Percentiles rank a stretch among this genome's conserved stretches.
These are phyloP conservation scores for Penicillium sp. DNA, from an alignment of 2,329 filamentous ascomycete genomes.

Conservation along the genomic window DNA sequence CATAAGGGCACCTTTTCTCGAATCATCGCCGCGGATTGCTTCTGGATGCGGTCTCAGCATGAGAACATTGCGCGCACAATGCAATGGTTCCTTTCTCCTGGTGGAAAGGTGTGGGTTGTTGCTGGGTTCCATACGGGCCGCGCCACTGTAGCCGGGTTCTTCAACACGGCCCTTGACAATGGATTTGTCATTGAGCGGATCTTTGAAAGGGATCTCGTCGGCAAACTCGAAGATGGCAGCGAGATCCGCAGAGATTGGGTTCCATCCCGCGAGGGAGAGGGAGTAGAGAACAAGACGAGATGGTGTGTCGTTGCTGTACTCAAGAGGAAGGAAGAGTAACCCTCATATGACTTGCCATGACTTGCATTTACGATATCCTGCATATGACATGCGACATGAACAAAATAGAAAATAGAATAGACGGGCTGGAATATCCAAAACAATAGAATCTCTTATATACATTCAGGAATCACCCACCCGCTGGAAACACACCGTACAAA, in stretches of 20 bases:
- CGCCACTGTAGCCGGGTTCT: conserved; percentile 57
- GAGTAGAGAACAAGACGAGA: conserved; percentile 53
- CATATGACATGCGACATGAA: not conserved
- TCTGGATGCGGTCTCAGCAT: conserved; percentile 62
- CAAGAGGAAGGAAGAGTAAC: conserved; percentile 22
- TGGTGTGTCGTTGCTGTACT: conserved; percentile 58
- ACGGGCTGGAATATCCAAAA: not conserved
- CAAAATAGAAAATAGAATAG: not conserved
- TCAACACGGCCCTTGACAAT: conserved; percentile 47
- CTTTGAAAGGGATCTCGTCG: conserved; percentile 56
- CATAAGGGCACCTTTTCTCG: conserved; percentile 50
- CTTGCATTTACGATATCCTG: conserved; percentile 1
- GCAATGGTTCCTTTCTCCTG: conserved; percentile 54
- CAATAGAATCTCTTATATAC: not conserved
- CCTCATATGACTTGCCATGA: not conserved
- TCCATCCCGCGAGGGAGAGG: conserved; percentile 50
- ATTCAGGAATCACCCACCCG: conserved; percentile 37
- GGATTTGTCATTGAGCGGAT: conserved; percentile 55
- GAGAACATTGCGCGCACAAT: conserved; percentile 57
- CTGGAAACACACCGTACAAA: conserved; percentile 82
- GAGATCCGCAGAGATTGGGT: conserved; percentile 48
- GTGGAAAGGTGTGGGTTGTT: conserved; percentile 50
- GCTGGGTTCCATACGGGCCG: conserved; percentile 63
- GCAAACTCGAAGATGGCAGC: conserved; percentile 36
- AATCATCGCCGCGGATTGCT: conserved; percentile 62